These are phyloP conservation scores for Quercus tomentella DNA, from an alignment of 331 rosid genomes.

Conservation along the genomic window DNA sequence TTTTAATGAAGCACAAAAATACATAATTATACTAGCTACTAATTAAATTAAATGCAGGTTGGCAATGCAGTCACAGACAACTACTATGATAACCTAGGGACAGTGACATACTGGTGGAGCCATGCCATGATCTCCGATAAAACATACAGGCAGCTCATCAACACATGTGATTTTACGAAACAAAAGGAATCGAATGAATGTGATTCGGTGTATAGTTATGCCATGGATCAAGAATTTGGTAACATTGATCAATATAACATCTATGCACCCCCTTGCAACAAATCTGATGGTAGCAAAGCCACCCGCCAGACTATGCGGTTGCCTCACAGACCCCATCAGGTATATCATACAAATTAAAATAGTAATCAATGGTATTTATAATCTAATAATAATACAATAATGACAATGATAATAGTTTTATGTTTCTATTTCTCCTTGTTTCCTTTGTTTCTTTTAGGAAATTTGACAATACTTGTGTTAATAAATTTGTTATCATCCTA, in stretches of 20 bases:
- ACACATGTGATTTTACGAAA: constrained; percentile 69
- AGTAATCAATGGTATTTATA: background rate
- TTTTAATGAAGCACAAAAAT: too few species aligned
- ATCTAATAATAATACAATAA: too few species aligned
- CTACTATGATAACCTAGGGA: constrained; percentile 88
- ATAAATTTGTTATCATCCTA: background rate
- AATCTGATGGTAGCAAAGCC: constrained; percentile 57
- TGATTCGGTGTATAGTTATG: constrained; percentile 74
- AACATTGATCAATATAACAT: constrained; percentile 96
- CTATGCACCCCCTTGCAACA: constrained; percentile 88
- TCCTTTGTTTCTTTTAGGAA: background rate
- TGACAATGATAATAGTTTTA: too few species aligned
- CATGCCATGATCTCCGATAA: constrained; percentile 97
- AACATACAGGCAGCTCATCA: constrained; percentile 71
- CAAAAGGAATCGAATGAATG: constrained; percentile 86
- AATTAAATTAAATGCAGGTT: constrained; percentile 41
- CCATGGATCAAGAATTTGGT: constrained; percentile 94
- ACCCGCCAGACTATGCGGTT: constrained; percentile 58
- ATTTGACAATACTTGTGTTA: background rate
- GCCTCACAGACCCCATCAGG: constrained; percentile 73
- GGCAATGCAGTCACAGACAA: constrained; percentile 98
- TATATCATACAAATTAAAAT: background rate
- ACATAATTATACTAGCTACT: background rate
- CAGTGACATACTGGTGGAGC: constrained; percentile 99
- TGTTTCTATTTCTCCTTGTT: too few species aligned